Evolutionary conservation across 2,329 filamentous ascomycete species (phyloP).

Genomic region (Clonostachys rhizophaga): DNA sequence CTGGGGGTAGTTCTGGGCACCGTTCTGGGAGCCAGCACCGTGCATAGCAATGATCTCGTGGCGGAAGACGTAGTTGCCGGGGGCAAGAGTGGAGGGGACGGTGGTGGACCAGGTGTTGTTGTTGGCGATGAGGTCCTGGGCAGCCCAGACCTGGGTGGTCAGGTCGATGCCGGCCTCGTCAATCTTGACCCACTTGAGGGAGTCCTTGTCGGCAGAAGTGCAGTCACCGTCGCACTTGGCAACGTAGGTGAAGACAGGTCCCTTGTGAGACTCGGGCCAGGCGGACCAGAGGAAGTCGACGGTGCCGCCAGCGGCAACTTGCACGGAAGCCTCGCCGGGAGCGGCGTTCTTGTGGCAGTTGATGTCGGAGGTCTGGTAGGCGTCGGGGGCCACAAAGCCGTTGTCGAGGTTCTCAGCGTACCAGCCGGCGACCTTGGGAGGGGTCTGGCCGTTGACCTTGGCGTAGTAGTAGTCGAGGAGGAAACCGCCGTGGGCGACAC

Average conservation of each 20-base stretch:
- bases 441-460: background rate
- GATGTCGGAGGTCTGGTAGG: conserved; percentile 30
- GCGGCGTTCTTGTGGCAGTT: conserved; percentile 35
- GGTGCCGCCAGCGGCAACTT: conserved; percentile 27
- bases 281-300: conserved; percentile 30
- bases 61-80: conserved; percentile 37
- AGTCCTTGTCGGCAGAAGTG: conserved; percentile 41
- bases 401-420: conserved; percentile 22
- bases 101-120: conserved; percentile 17
- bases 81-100: conserved; percentile 21
- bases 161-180: conserved; percentile 43
- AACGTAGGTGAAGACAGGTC: conserved; percentile 58
- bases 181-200: conserved; percentile 60
- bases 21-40: conserved; percentile 28
- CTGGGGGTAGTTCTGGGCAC: conserved; percentile 43
- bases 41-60: conserved; percentile 47
- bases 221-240: conserved; percentile 54
- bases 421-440: conserved; percentile 5
- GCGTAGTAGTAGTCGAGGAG: background rate
- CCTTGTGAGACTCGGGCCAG: conserved; percentile 33
- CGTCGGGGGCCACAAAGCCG: conserved; percentile 38
- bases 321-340: conserved; percentile 24
- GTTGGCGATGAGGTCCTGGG: conserved; percentile 34
- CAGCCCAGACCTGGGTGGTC: conserved; percentile 30
- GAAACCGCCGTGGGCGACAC: conserved; percentile 1